These are phyloP conservation scores for Aureococcus anophagefferens DNA, from an alignment of 108 stramenopile species.

Conservation along the genomic window DNA sequence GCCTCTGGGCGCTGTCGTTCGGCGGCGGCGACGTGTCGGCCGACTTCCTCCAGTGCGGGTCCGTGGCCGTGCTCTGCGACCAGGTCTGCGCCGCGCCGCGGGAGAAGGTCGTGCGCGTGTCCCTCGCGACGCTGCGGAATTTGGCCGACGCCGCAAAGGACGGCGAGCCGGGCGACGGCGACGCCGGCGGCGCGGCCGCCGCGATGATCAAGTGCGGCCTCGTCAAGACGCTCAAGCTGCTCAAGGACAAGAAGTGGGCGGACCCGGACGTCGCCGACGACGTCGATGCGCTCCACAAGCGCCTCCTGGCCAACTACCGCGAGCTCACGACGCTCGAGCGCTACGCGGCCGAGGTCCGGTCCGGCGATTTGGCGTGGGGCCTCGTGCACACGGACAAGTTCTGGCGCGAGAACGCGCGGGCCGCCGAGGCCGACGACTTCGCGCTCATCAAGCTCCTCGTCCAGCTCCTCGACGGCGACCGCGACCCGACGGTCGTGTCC, in stretches of 20 bases:
- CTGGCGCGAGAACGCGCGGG: conserved; percentile 71
- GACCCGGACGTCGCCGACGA: conserved; percentile 77
- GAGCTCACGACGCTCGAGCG: conserved; percentile 14
- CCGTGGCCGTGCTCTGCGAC: conserved; percentile 57
- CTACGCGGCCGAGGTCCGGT: conserved; percentile 77
- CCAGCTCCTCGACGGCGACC: conserved; percentile 51
- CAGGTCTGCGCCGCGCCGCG: conserved; percentile 70
- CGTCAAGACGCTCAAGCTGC: conserved; percentile 59
- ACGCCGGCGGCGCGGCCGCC: conserved; percentile 29
- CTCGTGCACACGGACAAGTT: conserved; percentile 85
- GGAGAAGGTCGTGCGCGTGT: conserved; percentile 84
- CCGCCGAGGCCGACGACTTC: conserved; percentile 42
- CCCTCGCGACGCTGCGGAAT: conserved; percentile 64
- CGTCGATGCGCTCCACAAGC: conserved; percentile 60
- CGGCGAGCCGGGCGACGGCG: not conserved
- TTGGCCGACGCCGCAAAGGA: conserved; percentile 52
- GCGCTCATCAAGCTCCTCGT: not conserved
- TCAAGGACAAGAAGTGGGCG: conserved; percentile 73
- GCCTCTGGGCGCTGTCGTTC: conserved; percentile 73
- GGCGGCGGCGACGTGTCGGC: conserved; percentile 22
- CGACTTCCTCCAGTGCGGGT: conserved; percentile 47
- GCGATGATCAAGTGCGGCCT: conserved; percentile 81
- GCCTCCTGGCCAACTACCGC: conserved; percentile 34
- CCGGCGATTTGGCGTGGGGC: conserved; percentile 84
- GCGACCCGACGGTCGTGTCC: conserved; percentile 71